Conservation (phyloP, 805 yeast genomes). For the Ogataea zsoltii region DNA sequence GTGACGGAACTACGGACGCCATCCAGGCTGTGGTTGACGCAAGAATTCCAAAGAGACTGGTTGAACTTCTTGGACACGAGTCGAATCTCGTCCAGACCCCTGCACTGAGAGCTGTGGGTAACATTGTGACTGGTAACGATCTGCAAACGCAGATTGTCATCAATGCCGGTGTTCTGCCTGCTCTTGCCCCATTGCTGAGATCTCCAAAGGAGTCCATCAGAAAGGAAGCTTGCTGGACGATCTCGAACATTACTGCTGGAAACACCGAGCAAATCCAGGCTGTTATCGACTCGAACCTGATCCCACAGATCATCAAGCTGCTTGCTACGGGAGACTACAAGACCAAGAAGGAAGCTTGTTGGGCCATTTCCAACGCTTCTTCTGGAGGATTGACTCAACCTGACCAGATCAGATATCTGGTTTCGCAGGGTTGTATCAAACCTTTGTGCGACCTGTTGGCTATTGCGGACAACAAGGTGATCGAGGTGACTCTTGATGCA, state of each 20-base stretch:
- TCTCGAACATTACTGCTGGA: slow-evolving; percentile 97
- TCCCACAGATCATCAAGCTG: slow-evolving; percentile 85
- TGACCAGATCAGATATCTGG: slow-evolving; percentile 90
- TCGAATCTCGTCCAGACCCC: slow-evolving; percentile 92
- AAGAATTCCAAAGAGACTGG: slow-evolving; percentile 90
- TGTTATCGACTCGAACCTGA: slow-evolving; percentile 89
- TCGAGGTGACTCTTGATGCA: slow-evolving; percentile 94
- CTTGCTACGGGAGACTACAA: slow-evolving; percentile 83
- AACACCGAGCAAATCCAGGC: slow-evolving; percentile 94
- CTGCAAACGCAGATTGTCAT: slow-evolving; percentile 93
- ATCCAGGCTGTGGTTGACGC: slow-evolving; percentile 97
- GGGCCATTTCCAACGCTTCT: slow-evolving; percentile 98
- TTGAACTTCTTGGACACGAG: slow-evolving; percentile 83
- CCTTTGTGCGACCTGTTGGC: slow-evolving; percentile 92
- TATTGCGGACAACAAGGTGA: slow-evolving; percentile 86
- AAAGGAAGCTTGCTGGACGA: slow-evolving; percentile 99
- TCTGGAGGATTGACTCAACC: slow-evolving; percentile 93
- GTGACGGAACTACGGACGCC: slow-evolving; percentile 90
- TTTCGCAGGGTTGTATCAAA: slow-evolving; percentile 93
- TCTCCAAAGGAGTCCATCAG: slow-evolving; percentile 90
- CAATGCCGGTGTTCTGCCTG: slow-evolving; percentile 88
- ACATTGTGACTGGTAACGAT: slow-evolving; percentile 97
- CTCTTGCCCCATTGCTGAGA: slow-evolving; percentile 73
- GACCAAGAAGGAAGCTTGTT: slow-evolving; percentile 97
- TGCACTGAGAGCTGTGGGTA: slow-evolving; percentile 95